Base-by-base conservation (phyloP, 2,329 filamentous ascomycete genomes). In the Drechslerella stenobrocha region DNA sequence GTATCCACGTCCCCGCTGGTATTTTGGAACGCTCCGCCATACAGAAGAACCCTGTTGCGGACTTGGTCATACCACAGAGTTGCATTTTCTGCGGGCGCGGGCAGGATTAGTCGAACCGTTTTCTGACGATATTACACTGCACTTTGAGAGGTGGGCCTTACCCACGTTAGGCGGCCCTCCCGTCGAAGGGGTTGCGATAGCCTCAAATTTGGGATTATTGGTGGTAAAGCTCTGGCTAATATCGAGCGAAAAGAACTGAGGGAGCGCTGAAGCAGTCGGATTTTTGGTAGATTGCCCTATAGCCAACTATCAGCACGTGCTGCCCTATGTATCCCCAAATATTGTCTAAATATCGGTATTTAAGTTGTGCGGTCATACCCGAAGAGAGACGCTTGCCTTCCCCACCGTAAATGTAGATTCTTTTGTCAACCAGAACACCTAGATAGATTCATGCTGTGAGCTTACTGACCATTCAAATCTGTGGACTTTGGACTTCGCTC, bases 401-500 rank as follows among this genome's bases (percentile, higher is more conserved):
- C 11, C 53, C 55, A 3, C 63, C 63, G 35, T 67, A 67, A 13
- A 67, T 56, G 20, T 60, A 67, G 2, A 67, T 56, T n/a, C 30
- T 56, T 11, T 56, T 15, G 9, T 35, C 50, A 18, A 24, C 45
- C 26, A 20, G 63, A 15, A 60, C 50, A 28, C 63, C 63, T 67
- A 22, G n/a, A 22, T 11, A 24, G 13, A 32, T n/a, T 7, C 32
- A 42, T 20, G 47, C 18, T 22, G 18, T 15, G 5, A 50, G 18
- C 2, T 15, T 9, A 9, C 4, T 8, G 13, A 47, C 2, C n/a
- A 3, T 23, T 24, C n/a, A 13, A 26, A 26, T 22, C n/a, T n/a
- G n/a, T n/a, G n/a, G n/a, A n/a, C n/a, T n/a, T n/a, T n/a, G n/a
- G n/a, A n/a, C n/a, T n/a, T n/a, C n/a, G n/a, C n/a, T n/a, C n/a